Evolutionary conservation across 2,329 filamentous ascomycete species (phyloP), one percentile per base, ranked within the genome.

Genomic region (Thielaviopsis euricoi): DNA sequence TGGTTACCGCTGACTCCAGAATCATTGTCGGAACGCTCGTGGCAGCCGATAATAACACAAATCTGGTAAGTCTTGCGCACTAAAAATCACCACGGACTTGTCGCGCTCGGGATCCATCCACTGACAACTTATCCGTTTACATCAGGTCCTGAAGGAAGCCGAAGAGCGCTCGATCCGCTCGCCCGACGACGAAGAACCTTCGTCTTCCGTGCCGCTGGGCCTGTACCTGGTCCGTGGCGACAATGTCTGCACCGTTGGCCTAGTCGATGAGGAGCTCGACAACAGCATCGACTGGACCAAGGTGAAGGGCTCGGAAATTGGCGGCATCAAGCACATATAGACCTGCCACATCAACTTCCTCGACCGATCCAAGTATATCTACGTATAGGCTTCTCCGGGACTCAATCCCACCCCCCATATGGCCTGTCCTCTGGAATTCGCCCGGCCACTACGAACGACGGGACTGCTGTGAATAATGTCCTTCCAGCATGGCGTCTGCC

Each of bases 211-310:
- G 19, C 82, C 86, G 4, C 81, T 96, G 62, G 93, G 93, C 1
- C 73, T 97, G 6, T 97, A 96, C 69, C 78, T 98, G 59, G 87
- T 98, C 59, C 81, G 93, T 61, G 93, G 93, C 56, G 93, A 98
- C 69, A 96, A 94, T 67, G 91, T 98, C 53, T 90, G 89, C 62
- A 78, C 94, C 17, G 87, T 93, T 59, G 93, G 93, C 1, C 75
- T 94, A 59, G 84, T 98, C 33, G 89, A 98, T 69, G 90, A 95
- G 71, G 79, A 86, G 64, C 74, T 97, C 60, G 93, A 98, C 71
- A 79, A 77, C 46, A 89, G 85, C 65, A 97, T 98, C 67, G 85
- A 96, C 72, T 98, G 93, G 93, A 77, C 79, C 21, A 84, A 94
- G 70, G 93, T 98, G 46, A 85, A 86, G 68, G 91, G 91, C 4